Evolutionary conservation across 108 stramenopile genomes (phyloP).

Genomic region (Skeletonema costatum): DNA sequence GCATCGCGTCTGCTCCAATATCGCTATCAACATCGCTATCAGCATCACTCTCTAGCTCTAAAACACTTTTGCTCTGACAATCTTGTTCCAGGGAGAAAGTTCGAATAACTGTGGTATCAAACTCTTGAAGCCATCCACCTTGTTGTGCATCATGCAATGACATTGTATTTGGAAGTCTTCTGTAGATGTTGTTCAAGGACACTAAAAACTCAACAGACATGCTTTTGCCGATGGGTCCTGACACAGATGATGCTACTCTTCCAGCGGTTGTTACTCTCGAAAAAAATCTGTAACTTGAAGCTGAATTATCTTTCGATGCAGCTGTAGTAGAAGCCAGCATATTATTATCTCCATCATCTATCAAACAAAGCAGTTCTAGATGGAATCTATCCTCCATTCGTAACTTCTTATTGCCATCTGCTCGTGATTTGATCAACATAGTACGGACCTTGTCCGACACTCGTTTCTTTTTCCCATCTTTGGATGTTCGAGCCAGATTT

Average conservation of each 20-base stretch:
- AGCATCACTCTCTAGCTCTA: constrained; percentile 39
- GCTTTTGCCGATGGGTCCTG: constrained; percentile 18
- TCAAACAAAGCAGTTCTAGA: constrained; percentile 57
- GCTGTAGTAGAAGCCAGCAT: not conserved
- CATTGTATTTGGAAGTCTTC: constrained; percentile 49
- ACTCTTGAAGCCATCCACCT: constrained; percentile 42
- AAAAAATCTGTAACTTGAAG: constrained; percentile 40
- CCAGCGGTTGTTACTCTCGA: constrained; percentile 44
- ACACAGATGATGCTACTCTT: constrained; percentile 31
- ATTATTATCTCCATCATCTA: constrained; percentile 8
- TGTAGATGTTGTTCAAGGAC: constrained; percentile 2
- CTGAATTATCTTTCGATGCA: not conserved
- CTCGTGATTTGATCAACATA: constrained; percentile 77
- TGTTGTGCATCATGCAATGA: constrained; percentile 44
- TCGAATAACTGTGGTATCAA: constrained; percentile 45
- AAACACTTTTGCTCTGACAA: constrained; percentile 37
- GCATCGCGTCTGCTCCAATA: not conserved
- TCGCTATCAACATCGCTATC: constrained; percentile 10
- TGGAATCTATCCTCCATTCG: constrained; percentile 74
- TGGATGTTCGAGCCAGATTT: constrained; percentile 28
- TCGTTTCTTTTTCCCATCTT: constrained; percentile 45
- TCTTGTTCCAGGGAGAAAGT: constrained; percentile 9
- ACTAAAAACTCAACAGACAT: constrained; percentile 37
- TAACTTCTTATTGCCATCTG: constrained; percentile 58
- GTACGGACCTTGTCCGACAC: constrained; percentile 68